Base-by-base conservation (phyloP, 495 filamentous ascomycete genomes). In the Penicillium roqueforti region DNA sequence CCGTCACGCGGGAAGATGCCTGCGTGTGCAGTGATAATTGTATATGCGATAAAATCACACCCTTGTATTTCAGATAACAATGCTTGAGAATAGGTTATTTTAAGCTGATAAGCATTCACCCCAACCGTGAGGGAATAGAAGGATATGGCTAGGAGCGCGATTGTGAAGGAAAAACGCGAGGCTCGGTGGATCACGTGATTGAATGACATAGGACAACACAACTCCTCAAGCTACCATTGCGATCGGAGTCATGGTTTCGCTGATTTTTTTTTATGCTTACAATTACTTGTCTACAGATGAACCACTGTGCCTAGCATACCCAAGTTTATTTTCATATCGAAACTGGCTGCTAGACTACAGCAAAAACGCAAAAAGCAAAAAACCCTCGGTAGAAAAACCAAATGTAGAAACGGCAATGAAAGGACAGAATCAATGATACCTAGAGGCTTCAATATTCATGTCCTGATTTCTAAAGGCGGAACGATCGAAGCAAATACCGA, bases 271-370 rank as follows among this genome's bases (percentile, higher is more conserved):
- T 13, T 22, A 13, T 11, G 2, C 6, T 40, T 43, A 26, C 13
- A n/a, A 9, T n/a, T 25, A 43, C 40, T 16, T 2, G n/a, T 36
- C 14, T 36, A 36, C 32, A 2, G 3, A 36, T 16, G n/a, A 36
- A 49, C 34, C 20, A 34, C 32, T 47, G 43, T 10, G 50, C 48
- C 58, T 59, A 66, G 63, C 48, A 59, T 60, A 66, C 60, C 65
- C 65, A 63, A 61, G 23, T 66, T 66, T 55, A 66, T 70, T 70
- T 64, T 68, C 62, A 64, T 72, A 54, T 60, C 61, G 60, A 72
- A 68, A 55, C 47, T 61, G 62, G 61, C 52, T 56, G 49, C 63
- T 64, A 66, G 58, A 62, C 53, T 48, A 54, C 39, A 66, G 56
- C 54, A 55, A 60, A 39, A 47, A 43, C 51, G 25, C 47, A 53